Evolutionary conservation across 2,329 filamentous ascomycete genomes (phyloP), one percentile per base, ranked within the genome.

Genomic region (Chalaropsis thielavioides): DNA sequence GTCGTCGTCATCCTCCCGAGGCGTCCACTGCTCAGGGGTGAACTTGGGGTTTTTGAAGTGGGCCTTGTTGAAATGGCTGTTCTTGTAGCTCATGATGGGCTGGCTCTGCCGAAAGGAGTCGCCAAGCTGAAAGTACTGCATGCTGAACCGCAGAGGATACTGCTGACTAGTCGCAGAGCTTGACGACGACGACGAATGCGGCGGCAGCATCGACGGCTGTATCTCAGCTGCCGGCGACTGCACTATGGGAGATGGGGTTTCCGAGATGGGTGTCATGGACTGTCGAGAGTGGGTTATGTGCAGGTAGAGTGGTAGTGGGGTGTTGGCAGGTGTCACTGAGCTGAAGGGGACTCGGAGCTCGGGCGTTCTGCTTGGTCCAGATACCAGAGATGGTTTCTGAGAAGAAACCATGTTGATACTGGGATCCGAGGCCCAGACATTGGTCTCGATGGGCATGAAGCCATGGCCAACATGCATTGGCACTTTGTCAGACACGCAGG

Each of bases 31-130:
- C 66, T 78, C 76, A 0, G 76, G 76, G 43, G 77, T 76, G 61
- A 78, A 78, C 54, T 78, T 77, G 1, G 83, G 82, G 68, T 87
- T 88, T 67, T 83, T 83, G 69, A 83, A 87, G 71, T 88, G 85
- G 0, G 84, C 84, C 59, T 80, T 80, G 69, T 87, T 87, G 74
- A 83, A 86, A 64, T 86, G 82, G 63, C 81, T 84, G 69, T 87
- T 86, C 70, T 84, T 84, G 70, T 87, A 87, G 0, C 44, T 86
- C 63, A 77, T 77, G 62, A 80, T 79, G 3, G 76, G 73, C n/a
- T 79, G 77, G 66, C 81, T 80, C 1, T 71, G 70, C n/a, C 74
- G 73, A 56, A 58, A 67, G n/a, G 71, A 72, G 66, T 72, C 76
- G 63, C 78, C 79, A 24, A 74, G 73, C 66, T 79, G 81, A 66